Evolutionary conservation across 2,329 filamentous ascomycete species (phyloP).

Genomic region (Arthrobotrys conoides): DNA sequence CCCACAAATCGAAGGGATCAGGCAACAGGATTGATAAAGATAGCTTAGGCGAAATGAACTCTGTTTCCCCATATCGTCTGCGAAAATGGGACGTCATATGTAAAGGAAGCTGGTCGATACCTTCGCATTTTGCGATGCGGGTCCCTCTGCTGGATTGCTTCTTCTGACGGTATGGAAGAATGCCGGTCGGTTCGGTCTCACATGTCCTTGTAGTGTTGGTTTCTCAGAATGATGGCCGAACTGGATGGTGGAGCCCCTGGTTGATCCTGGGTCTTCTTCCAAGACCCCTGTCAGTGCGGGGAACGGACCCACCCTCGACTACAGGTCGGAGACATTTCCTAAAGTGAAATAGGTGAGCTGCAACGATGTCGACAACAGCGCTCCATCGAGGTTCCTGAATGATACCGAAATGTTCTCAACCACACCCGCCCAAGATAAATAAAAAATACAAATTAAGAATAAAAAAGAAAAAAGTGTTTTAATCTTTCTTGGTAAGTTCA

Average conservation of each 20-base stretch:
- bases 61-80: constrained; percentile 42
- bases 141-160: constrained; percentile 24
- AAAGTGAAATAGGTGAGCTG: constrained; percentile 21
- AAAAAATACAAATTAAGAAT: constrained; percentile 19
- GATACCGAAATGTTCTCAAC: constrained; percentile 36
- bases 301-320: constrained; percentile 33
- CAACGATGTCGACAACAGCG: constrained; percentile 27
- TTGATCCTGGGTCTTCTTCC: constrained; percentile 11
- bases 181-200: constrained; percentile 56
- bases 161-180: constrained; percentile 12
- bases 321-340: constrained; percentile 54
- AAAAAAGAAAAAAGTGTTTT: neutral
- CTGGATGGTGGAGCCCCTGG: constrained; percentile 18
- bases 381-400: constrained; percentile 48
- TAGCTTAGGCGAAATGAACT: constrained; percentile 32
- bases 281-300: constrained; percentile 49
- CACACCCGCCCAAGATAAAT: constrained; percentile 4
- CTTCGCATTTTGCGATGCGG: constrained; percentile 35
- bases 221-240: constrained; percentile 43
- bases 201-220: constrained; percentile 45
- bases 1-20: constrained; percentile 21
- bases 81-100: constrained; percentile 34
- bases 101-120: neutral
- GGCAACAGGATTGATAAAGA: constrained; percentile 28
- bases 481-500: constrained; percentile 47